A percentile compares a stretch with the other conserved stretches of the same genome.
Conservation (phyloP, 1,284 basidiomycete species). For the Takashimella koratensis region DNA sequence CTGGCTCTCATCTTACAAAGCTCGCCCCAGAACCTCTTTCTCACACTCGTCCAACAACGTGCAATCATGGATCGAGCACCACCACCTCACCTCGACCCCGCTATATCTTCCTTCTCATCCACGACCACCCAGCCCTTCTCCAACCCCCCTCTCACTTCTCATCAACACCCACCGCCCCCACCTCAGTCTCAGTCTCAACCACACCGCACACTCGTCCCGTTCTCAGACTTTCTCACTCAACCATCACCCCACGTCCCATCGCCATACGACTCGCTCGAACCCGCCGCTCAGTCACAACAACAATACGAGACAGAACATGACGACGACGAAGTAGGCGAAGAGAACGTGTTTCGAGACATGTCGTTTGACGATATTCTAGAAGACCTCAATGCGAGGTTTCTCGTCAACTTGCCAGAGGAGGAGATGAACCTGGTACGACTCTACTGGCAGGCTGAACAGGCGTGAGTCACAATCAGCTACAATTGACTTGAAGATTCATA, state of each 20-base stretch:
- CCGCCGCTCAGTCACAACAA: background rate
- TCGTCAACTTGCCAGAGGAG: slow-evolving; percentile 91
- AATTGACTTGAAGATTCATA: background rate
- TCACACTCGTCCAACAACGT: background rate
- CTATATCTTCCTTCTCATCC: slow-evolving; percentile 2
- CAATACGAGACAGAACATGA: slow-evolving; percentile 2
- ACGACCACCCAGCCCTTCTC: background rate
- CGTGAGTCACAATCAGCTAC: slow-evolving; percentile 69
- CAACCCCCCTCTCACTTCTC: background rate
- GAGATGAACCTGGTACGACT: slow-evolving; percentile 89
- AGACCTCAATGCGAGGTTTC: slow-evolving; percentile 92
- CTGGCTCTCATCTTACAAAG: background rate
- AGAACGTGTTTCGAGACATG: slow-evolving; percentile 44
- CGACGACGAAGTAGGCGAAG: slow-evolving; percentile 27
- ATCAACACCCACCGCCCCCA: background rate
- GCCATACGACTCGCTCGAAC: too few relatives aligned
- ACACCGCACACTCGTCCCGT: background rate
- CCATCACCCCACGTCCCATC: background rate
- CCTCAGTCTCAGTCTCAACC: background rate
- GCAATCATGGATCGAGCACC: background rate
- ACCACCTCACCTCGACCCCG: background rate
- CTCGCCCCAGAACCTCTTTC: too few relatives aligned
- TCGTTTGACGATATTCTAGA: slow-evolving; percentile 63
- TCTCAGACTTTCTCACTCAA: background rate
- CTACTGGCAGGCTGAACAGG: slow-evolving; percentile 99